A percentile compares a stretch with the other conserved stretches of the same genome.
These are phyloP conservation scores for Fusarium succisae DNA, from an alignment of 2,329 filamentous ascomycete species.

Conservation along the genomic window DNA sequence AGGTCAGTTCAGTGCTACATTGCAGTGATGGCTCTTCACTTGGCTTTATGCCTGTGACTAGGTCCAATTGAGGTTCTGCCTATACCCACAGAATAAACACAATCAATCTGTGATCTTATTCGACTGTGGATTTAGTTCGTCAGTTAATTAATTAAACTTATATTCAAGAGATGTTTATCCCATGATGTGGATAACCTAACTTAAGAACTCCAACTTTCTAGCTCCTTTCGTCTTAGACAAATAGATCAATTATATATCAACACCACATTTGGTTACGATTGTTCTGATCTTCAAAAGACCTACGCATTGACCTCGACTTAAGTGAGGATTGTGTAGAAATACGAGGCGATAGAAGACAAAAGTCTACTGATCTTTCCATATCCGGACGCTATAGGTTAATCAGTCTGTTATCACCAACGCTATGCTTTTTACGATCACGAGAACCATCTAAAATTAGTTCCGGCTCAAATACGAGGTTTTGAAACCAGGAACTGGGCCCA, in stretches of 20 bases:
- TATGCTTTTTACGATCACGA: background rate
- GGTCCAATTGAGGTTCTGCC: accelerated
- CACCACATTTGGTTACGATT: accelerated
- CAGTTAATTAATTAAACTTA: no score
- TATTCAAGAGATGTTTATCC: no score
- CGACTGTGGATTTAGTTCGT: no score
- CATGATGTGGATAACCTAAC: no score
- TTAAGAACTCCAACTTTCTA: no score
- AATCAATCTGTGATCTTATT: no score
- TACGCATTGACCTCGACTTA: background rate
- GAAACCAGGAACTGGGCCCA: background rate
- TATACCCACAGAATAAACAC: accelerated
- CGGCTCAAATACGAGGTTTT: conserved; percentile 1
- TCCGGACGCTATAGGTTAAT: background rate
- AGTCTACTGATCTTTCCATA: background rate
- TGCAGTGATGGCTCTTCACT: background rate
- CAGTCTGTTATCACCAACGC: background rate
- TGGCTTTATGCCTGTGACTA: no score
- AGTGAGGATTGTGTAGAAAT: background rate
- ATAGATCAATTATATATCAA: accelerated
- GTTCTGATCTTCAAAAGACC: accelerated
- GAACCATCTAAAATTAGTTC: background rate
- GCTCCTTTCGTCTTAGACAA: accelerated
- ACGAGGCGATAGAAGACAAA: background rate
- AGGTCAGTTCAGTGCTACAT: accelerated